phyloP scores from a whole-genome alignment of 768 basidiomycete genomes.

The Lentinula sp. region DNA sequence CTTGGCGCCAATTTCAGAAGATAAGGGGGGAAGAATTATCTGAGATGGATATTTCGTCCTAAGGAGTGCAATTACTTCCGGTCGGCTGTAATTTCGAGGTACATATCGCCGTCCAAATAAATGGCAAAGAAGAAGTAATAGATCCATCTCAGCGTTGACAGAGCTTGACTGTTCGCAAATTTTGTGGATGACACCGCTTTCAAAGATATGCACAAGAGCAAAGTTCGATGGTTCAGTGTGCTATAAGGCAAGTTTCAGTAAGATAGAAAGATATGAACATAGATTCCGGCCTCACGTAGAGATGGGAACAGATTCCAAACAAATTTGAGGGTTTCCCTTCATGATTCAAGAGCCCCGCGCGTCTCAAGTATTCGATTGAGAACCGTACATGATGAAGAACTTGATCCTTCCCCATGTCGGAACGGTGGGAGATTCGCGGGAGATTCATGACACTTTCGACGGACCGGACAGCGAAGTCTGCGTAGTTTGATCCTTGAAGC shows the following conservation, averaged over 20 bases:
- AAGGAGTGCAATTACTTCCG: constrained; percentile 13
- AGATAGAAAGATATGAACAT: not conserved
- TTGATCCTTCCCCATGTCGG: constrained; percentile 48
- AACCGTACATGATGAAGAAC: constrained; percentile 63
- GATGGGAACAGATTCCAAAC: constrained; percentile 45
- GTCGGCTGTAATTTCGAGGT: not conserved
- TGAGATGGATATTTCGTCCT: constrained; percentile 45
- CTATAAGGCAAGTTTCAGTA: constrained; percentile 14
- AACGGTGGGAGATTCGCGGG: constrained; percentile 54
- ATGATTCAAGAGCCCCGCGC: constrained; percentile 45
- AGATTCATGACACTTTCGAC: constrained; percentile 49
- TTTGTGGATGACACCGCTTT: constrained; percentile 50
- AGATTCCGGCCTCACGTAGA: constrained; percentile 32
- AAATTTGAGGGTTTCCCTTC: constrained; percentile 54
- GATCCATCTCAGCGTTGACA: constrained; percentile 38
- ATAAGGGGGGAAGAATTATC: constrained; percentile 48
- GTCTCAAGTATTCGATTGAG: constrained; percentile 65
- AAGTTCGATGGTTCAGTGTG: constrained; percentile 70
- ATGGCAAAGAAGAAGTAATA: constrained; percentile 55
- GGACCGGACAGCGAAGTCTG: constrained; percentile 40
- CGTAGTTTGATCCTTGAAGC: constrained; percentile 51
- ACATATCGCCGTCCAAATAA: constrained; percentile 52
- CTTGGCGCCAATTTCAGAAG: not conserved
- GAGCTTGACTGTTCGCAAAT: constrained; percentile 39
- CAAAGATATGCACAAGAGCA: constrained; percentile 53